A percentile compares a stretch with the other conserved stretches of the same genome.
Conservation (phyloP, 2,329 filamentous ascomycete genomes). For the Thermothelomyces thermophilus region DNA sequence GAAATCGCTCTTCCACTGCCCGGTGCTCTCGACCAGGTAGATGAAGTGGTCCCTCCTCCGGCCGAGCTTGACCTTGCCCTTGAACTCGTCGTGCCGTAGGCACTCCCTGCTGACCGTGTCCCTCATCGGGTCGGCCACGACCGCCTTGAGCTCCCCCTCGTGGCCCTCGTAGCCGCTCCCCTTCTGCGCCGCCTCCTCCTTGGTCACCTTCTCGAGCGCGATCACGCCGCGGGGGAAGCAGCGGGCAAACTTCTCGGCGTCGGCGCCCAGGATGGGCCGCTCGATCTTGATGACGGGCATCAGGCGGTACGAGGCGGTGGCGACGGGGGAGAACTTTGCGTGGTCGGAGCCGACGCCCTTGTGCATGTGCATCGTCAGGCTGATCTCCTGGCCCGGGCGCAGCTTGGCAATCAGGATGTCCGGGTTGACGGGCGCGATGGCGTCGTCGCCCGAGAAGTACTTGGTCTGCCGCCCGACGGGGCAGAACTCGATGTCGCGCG, state of each 20-base stretch:
- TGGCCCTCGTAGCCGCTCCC: conserved; percentile 65
- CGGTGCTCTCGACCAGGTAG: conserved; percentile 89
- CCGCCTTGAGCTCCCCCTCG: conserved; percentile 77
- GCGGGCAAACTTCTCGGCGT: conserved; percentile 80
- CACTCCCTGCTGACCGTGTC: conserved; percentile 95
- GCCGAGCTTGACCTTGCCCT: conserved; percentile 90
- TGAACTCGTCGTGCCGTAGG: conserved; percentile 84
- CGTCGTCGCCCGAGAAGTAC: conserved; percentile 60
- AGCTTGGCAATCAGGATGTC: conserved; percentile 93
- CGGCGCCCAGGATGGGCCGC: conserved; percentile 73
- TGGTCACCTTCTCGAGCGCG: conserved; percentile 64
- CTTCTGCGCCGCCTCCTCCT: conserved; percentile 52
- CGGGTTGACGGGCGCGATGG: conserved; percentile 74
- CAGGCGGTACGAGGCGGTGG: conserved; percentile 87
- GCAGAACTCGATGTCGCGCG: conserved; percentile 67
- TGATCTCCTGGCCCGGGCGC: conserved; percentile 80
- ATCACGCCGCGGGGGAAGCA: conserved; percentile 93
- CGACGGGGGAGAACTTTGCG: conserved; percentile 94
- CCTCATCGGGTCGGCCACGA: conserved; percentile 80
- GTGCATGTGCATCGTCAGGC: conserved; percentile 85
- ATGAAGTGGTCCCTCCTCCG: conserved; percentile 93
- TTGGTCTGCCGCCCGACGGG: conserved; percentile 67
- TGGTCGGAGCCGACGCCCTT: conserved; percentile 93
- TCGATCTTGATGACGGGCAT: conserved; percentile 81
- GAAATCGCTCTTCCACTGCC: conserved; percentile 90